phyloP scores from a whole-genome alignment of 768 basidiomycete species.

The Tulasnella sp. region DNA sequence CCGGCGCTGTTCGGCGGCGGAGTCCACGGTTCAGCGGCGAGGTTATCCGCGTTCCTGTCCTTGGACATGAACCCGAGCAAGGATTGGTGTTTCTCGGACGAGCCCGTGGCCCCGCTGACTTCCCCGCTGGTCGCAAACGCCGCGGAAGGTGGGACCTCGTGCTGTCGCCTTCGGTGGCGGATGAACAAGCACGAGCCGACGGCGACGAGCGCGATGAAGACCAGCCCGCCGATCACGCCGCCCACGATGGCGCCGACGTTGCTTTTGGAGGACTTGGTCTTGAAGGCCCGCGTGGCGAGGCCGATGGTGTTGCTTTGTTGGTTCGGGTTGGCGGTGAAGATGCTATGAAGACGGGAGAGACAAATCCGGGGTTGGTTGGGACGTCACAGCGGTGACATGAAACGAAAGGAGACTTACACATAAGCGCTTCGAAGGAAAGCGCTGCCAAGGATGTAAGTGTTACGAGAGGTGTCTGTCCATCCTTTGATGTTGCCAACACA shows the following conservation, averaged over 20 bases:
- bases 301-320: slow-evolving; percentile 7
- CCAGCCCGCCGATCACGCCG: slow-evolving; percentile 15
- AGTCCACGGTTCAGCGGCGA: slow-evolving; percentile 8
- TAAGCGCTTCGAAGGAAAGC: slow-evolving; percentile 7
- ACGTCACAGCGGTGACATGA: neutral
- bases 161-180: slow-evolving; percentile 1
- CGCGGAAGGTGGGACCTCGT: neutral
- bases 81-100: neutral
- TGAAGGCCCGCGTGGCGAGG: neutral
- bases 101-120: neutral
- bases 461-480: neutral
- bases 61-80: neutral
- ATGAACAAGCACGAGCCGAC: neutral
- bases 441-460: slow-evolving; percentile 6
- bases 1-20: neutral
- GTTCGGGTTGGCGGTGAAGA: neutral
- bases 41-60: slow-evolving; percentile 3
- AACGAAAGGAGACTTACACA: neutral
- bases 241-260: slow-evolving; percentile 14
- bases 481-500: slow-evolving; percentile 11
- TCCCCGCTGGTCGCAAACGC: neutral
- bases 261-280: neutral
- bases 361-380: neutral
- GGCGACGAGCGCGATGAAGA: slow-evolving; percentile 2
- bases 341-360: neutral